Evolutionary conservation across 1,139 yeast species (phyloP).

Genomic region (Debaryomyces udenii): DNA sequence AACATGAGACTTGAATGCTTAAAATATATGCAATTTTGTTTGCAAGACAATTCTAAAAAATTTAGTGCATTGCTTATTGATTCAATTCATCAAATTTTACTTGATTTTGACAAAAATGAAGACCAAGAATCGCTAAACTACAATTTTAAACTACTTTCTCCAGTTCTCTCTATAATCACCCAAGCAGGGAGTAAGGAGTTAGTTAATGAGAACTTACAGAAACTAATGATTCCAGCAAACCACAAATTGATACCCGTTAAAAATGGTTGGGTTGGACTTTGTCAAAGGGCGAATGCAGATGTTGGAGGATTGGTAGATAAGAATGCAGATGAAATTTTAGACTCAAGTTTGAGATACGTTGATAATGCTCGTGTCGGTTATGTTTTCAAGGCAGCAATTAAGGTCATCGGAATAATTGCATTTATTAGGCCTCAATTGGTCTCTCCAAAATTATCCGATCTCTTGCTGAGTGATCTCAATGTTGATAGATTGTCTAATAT

Average conservation of each 20-base stretch:
- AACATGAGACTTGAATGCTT: constrained; percentile 35
- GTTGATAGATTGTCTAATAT: constrained; percentile 30
- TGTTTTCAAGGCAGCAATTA: constrained; percentile 50
- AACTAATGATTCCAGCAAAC: constrained; percentile 60
- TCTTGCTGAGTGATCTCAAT: constrained; percentile 47
- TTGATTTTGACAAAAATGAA: constrained; percentile 21
- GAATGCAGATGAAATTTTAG: constrained; percentile 42
- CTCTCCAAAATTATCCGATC: constrained; percentile 52
- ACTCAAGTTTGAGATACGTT: constrained; percentile 12
- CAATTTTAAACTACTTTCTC: constrained; percentile 33
- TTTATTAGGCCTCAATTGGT: constrained; percentile 68
- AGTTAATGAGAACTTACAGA: constrained; percentile 34
- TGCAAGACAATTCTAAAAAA: constrained; percentile 22
- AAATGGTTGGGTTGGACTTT: constrained; percentile 80
- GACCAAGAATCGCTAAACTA: constrained; percentile 21
- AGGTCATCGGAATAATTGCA: constrained; percentile 64
- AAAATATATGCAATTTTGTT: constrained; percentile 26
- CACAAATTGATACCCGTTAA: constrained; percentile 45
- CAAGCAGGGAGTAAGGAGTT: constrained; percentile 29
- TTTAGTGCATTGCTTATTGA: constrained; percentile 21
- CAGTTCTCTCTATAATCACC: constrained; percentile 50
- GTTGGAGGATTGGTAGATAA: constrained; percentile 60
- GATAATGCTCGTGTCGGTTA: constrained; percentile 6
- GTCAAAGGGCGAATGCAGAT: constrained; percentile 62
- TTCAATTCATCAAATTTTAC: constrained; percentile 20